Base-by-base conservation (phyloP, 192 early-diverging fungal genomes). In the Glomus cerebriforme region DNA sequence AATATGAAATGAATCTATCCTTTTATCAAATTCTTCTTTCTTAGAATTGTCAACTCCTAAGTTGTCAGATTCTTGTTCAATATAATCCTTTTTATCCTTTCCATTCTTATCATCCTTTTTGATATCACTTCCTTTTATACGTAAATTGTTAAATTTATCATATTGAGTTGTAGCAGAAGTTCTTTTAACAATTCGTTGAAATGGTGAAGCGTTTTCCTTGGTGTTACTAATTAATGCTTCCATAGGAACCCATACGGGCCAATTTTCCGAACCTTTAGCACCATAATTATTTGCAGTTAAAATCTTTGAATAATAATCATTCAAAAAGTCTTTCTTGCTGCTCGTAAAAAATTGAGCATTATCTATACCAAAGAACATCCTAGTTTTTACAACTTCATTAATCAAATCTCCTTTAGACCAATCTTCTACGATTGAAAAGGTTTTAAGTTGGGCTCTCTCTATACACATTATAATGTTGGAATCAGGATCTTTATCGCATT, bases 181-280 rank as follows among this genome's bases (percentile, higher is more conserved):
- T 35, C 85, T 79, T 29, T 89, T 87, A 68, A 91, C 91, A 22
- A 94, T 84, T 45, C 89, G 82, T 62, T 89, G 84, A 60, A 94
- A 87, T 45, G 88, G 79, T 7, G 81, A 83, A 3, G 79, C 79
- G n/a, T 82, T 81, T 24, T 85, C 82, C 13, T 45, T 47, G 0
- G 81, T 80, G 43, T 85, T 83, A 75, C 87, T 88, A 24, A 91
- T 78, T 13, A 93, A 72, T 78, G 89, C 91, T 70, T 94, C 93
- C 8, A 91, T 49, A 3, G 93, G 92, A 15, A 93, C 87, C 93
- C 93, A 94, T 0, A 88, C 79, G 0, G 91, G 86, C 91, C 91
- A 92, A 71, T 87, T 81, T 24, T 87, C 82, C 7, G 66, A 77
- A 45, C 77, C 82, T 19, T 80, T 79, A 2, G 84, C 82, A 58